phyloP scores from a whole-genome alignment of 2,329 filamentous ascomycete species.

The Alternaria sp. region DNA sequence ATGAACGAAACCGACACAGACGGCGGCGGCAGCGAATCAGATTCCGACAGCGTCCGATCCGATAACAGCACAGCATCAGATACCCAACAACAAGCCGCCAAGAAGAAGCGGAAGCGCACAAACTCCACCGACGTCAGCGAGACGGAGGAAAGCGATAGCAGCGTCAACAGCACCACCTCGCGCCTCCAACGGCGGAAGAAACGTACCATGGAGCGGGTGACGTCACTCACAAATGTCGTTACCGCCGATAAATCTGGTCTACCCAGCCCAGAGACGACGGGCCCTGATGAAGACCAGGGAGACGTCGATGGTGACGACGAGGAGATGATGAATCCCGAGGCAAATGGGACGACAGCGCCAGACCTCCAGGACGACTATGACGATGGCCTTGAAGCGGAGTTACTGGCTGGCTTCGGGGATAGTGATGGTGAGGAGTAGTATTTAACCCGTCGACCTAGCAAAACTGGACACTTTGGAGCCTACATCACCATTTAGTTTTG shows the following conservation, averaged over 20 bases:
- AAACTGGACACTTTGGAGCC: rapidly evolving
- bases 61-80: constrained; percentile 38
- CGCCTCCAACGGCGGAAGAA: constrained; percentile 56
- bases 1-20: constrained; percentile 58
- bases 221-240: constrained; percentile 54
- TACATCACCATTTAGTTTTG: not conserved
- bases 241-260: constrained; percentile 49
- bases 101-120: constrained; percentile 48
- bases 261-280: constrained; percentile 49
- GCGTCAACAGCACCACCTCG: constrained; percentile 43
- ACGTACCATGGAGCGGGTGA: constrained; percentile 55
- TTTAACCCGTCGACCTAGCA: not conserved
- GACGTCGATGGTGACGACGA: constrained; percentile 57
- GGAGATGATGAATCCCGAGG: constrained; percentile 48
- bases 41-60: constrained; percentile 43
- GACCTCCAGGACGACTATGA: constrained; percentile 61
- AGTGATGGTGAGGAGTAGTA: constrained; percentile 28
- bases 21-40: constrained; percentile 34
- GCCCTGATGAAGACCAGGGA: constrained; percentile 47
- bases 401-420: constrained; percentile 49
- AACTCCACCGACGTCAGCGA: constrained; percentile 44
- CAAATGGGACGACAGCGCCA: constrained; percentile 30
- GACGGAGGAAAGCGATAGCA: constrained; percentile 52
- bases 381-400: constrained; percentile 53
- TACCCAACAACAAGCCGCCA: constrained; percentile 20